Conservation (phyloP, 2,329 filamentous ascomycete genomes). For the Calonectria ilicicola region DNA sequence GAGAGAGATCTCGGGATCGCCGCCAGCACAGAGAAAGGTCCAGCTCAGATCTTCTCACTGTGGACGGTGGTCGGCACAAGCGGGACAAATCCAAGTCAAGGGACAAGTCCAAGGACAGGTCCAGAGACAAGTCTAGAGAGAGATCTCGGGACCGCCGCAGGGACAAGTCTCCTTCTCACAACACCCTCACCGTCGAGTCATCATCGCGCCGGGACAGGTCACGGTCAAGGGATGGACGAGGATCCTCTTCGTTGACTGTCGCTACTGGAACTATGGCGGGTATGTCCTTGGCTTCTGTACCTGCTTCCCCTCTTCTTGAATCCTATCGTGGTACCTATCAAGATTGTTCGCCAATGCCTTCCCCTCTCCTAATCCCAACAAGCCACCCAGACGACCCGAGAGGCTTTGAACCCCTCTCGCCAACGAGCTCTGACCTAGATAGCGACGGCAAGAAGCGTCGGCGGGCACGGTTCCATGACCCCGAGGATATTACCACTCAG, state of each 20-base stretch:
- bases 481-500: constrained; percentile 80
- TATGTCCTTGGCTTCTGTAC: constrained; percentile 67
- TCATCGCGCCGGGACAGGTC: constrained; percentile 33
- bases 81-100: constrained; percentile 34
- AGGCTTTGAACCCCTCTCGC: constrained; percentile 63
- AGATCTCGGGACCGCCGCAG: constrained; percentile 34
- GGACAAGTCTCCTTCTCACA: constrained; percentile 38
- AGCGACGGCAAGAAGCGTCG: constrained; percentile 61
- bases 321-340: constrained; percentile 96
- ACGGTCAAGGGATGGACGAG: constrained; percentile 33
- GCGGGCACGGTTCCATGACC: constrained; percentile 85
- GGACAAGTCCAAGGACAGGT: constrained; percentile 22
- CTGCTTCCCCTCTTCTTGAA: constrained; percentile 87
- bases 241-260: constrained; percentile 59
- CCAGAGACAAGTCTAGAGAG: constrained; percentile 35
- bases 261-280: constrained; percentile 55
- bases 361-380: constrained; percentile 73
- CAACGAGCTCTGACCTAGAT: constrained; percentile 60
- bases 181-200: constrained; percentile 28
- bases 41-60: constrained; percentile 38
- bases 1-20: constrained; percentile 50
- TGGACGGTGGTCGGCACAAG: constrained; percentile 36
- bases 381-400: constrained; percentile 59
- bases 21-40: constrained; percentile 43
- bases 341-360: constrained; percentile 93